Evolutionary conservation across 768 basidiomycete species (phyloP).

Genomic region (Agaricus sinodeliciosus): DNA sequence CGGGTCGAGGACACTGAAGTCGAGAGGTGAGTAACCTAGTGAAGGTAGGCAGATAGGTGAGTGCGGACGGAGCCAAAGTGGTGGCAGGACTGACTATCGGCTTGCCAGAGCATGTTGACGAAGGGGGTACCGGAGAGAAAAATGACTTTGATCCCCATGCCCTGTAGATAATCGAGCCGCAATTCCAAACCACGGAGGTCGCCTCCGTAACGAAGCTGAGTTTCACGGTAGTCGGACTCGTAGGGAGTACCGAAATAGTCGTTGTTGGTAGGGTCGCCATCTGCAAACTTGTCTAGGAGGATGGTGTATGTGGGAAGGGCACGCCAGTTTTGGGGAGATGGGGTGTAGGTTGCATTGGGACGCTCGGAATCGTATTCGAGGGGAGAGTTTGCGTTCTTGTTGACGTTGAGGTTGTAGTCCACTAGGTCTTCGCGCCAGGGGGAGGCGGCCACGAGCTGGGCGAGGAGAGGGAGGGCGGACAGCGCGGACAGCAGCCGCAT

Average conservation of each 20-base stretch:
- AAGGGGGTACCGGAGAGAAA: conserved; percentile 93
- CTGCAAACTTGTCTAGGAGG: conserved; percentile 90
- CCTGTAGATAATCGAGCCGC: conserved; percentile 81
- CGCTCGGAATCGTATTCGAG: conserved; percentile 60
- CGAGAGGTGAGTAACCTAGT: conserved; percentile 86
- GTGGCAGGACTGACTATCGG: conserved; percentile 66
- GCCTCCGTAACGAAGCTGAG: conserved; percentile 84
- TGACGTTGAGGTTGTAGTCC: conserved; percentile 75
- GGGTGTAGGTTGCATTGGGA: conserved; percentile 60
- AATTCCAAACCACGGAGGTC: conserved; percentile 74
- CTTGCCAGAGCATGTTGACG: conserved; percentile 95
- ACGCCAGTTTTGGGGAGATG: conserved; percentile 85
- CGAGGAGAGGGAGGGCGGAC: conserved; percentile 30
- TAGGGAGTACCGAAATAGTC: conserved; percentile 77
- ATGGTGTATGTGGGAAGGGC: conserved; percentile 72
- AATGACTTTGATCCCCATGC: conserved; percentile 80
- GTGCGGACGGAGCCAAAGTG: conserved; percentile 5
- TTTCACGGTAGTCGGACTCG: conserved; percentile 85
- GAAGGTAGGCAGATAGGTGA: conserved; percentile 6
- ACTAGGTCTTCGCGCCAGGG: conserved; percentile 63
- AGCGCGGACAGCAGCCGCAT: conserved; percentile 47
- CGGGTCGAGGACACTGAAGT: conserved; percentile 86
- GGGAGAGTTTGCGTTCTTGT: conserved; percentile 61
- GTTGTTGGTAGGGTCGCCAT: conserved; percentile 89
- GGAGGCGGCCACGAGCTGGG: conserved; percentile 40